A percentile compares a stretch with the other conserved stretches of the same genome.
Evolutionary conservation across 768 basidiomycete genomes (phyloP).

Genomic region (Russula sp.): DNA sequence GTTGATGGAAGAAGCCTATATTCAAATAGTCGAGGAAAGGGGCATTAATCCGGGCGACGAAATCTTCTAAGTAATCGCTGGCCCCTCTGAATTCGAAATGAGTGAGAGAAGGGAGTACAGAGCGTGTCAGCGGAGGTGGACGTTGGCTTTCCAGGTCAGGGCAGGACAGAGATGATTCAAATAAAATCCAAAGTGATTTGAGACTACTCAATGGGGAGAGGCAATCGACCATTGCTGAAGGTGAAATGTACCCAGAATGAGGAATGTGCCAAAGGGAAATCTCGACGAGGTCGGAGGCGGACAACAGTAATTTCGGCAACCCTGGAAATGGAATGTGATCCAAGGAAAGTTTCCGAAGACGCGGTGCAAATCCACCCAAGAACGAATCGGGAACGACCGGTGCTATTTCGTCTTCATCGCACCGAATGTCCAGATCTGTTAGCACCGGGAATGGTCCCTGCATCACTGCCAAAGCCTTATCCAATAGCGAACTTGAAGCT

Average conservation of each 20-base stretch:
- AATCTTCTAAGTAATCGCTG: neutral
- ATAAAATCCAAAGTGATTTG: neutral
- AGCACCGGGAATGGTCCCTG: neutral
- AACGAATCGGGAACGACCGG: neutral
- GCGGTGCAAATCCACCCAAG: slow-evolving; percentile 1
- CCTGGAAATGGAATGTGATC: neutral
- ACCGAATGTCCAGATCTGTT: neutral
- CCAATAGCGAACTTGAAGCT: neutral
- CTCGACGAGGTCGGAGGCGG: neutral
- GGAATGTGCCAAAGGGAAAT: neutral
- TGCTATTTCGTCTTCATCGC: no score
- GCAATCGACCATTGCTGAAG: neutral
- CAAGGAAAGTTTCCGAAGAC: neutral
- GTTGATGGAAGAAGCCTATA: neutral
- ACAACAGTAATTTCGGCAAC: slow-evolving; percentile 1
- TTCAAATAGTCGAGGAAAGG: neutral
- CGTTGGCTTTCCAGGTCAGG: neutral
- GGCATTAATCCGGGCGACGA: neutral
- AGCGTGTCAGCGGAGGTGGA: neutral
- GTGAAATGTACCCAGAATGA: neutral
- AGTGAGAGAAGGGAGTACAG: neutral
- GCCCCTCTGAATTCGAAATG: neutral
- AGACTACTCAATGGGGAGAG: neutral
- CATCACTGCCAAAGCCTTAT: neutral
- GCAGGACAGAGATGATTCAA: neutral